Evolutionary conservation across 2,329 filamentous ascomycete species (phyloP), one percentile per base, ranked within the genome.

Genomic region (Xylariales sp.): DNA sequence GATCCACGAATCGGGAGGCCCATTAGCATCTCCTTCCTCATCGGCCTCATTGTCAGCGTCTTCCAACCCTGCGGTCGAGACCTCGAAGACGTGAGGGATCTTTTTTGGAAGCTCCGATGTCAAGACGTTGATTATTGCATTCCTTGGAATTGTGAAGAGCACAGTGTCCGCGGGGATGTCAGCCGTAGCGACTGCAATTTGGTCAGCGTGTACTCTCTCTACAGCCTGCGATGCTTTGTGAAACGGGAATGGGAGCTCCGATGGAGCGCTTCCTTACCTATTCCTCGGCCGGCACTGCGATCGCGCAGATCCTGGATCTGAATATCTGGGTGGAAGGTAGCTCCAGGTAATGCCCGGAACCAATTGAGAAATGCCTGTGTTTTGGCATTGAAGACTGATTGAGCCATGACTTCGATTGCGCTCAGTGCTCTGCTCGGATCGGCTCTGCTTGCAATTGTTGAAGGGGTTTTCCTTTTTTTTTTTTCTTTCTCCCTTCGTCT

Each of bases 91-190:
- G 31, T 70, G 60, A 0, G 78, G 72, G 16, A 83, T 70, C 58
- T 67, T 70, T 50, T 60, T 65, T 17, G 74, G 72, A 20, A 95
- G 69, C 33, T 74, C 70, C 1, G 88, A 93, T 28, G 85, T 94
- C 54, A 83, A 74, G 16, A 77, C 69, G 49, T 77, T 85, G 54
- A 95, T 77, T 45, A 95, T 81, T 34, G 75, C 68, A 32, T 69
- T 63, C 44, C 85, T 79, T 3, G 88, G 88, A 44, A 95, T 85
- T 32, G 78, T 82, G 67, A 95, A 95, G 29, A 95, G 74, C 33
- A 83, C 76, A 40, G 88, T 86, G 43, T 89, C 85, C 49, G 85
- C 74, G 14, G 70, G 64, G 38, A 95, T 87, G 45, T 88, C 77
- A 41, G 72, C 59, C 16, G 65, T 73, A 18, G 88, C 85, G 51